phyloP scores from a whole-genome alignment of 257 asterid genomes.

The Solanum corneliomulleri region DNA sequence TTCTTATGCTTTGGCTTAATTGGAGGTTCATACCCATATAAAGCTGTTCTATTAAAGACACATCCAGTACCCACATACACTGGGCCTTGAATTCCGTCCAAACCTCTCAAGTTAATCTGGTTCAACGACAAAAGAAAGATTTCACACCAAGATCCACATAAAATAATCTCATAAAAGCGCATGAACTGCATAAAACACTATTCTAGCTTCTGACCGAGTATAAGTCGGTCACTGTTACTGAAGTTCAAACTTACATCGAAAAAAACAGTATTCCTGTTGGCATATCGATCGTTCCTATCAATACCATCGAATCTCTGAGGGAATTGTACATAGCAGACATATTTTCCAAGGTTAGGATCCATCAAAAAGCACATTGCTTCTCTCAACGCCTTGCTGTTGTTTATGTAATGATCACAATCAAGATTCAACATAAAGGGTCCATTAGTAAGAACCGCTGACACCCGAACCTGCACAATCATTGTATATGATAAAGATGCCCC shows the following conservation, averaged over 20 bases:
- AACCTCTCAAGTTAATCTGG: slow-evolving; percentile 93
- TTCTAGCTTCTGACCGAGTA: no score
- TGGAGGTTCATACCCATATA: slow-evolving; percentile 91
- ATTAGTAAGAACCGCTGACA: slow-evolving; percentile 94
- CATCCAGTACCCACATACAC: slow-evolving; percentile 97
- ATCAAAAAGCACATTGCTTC: slow-evolving; percentile 95
- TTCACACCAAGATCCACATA: not conserved
- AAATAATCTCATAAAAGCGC: not conserved
- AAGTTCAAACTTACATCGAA: slow-evolving; percentile 60
- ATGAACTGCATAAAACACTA: not conserved
- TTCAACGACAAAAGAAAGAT: not conserved
- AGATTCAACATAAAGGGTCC: slow-evolving; percentile 98
- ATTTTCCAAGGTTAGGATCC: slow-evolving; percentile 98
- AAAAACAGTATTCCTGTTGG: slow-evolving; percentile 94
- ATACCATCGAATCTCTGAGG: slow-evolving; percentile 98
- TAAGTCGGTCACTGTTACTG: no score
- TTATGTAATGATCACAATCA: slow-evolving; percentile 96
- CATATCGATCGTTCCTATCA: slow-evolving; percentile 87
- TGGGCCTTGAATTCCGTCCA: slow-evolving; percentile 97
- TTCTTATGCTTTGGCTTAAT: slow-evolving; percentile 73
- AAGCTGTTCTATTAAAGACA: slow-evolving; percentile 89
- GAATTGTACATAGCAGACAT: slow-evolving; percentile 92
- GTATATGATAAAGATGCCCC: slow-evolving; percentile 4
- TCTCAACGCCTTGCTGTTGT: slow-evolving; percentile 96
- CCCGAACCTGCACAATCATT: slow-evolving; percentile 66